These are phyloP conservation scores for Anisodus tanguticus DNA, from an alignment of 257 asterid genomes.

Conservation along the genomic window DNA sequence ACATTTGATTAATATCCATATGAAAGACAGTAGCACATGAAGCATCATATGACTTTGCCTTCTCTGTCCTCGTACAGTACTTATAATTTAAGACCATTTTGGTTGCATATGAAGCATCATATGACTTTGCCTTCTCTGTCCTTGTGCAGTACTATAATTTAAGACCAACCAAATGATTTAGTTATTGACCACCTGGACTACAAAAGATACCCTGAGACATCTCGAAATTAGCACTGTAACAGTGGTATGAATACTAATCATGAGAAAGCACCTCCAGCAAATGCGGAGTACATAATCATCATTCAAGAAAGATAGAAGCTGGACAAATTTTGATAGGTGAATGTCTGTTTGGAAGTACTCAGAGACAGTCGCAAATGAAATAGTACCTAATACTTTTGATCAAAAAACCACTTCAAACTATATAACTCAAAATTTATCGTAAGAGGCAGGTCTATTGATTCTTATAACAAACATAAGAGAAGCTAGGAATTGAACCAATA, in stretches of 20 bases:
- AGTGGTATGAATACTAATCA: background rate
- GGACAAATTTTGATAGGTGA: background rate
- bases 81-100: constrained; percentile 19
- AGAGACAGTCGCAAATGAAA: background rate
- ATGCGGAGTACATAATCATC: background rate
- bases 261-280: background rate
- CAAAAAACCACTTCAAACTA: background rate
- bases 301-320: background rate
- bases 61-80: background rate
- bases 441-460: background rate
- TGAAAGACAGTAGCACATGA: constrained; percentile 25
- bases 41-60: background rate
- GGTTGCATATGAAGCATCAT: background rate
- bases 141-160: background rate
- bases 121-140: background rate
- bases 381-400: constrained; percentile 18
- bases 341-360: background rate
- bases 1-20: background rate
- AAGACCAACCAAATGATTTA: constrained; percentile 17
- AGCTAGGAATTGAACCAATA: background rate
- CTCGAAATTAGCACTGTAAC: background rate
- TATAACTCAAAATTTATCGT: background rate
- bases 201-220: background rate
- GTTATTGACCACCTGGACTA: background rate
- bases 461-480: background rate